Percentiles rank a stretch among this genome's conserved stretches.
Conservation (phyloP, 352 stramenopile species). For the Pythium brachiatum region DNA sequence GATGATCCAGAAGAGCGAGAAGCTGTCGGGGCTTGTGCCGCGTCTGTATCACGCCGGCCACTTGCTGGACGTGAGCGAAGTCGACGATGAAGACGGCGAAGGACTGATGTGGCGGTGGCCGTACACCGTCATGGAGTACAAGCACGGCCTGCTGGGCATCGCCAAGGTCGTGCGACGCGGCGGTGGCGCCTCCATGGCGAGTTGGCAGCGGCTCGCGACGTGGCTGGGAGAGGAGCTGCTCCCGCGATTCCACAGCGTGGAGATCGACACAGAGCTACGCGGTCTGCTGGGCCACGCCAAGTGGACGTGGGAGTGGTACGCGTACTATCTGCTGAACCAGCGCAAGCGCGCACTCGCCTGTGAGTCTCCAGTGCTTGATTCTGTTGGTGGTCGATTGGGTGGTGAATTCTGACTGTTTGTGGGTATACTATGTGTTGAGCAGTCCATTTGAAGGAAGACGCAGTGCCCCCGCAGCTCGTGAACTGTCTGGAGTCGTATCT, state of each 20-base stretch:
- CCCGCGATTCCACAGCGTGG: slow-evolving; percentile 55
- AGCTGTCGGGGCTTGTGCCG: slow-evolving; percentile 39
- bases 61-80: slow-evolving; percentile 54
- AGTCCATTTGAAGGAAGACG: slow-evolving; percentile 60
- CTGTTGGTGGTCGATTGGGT: background rate
- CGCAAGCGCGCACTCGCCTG: slow-evolving; percentile 60
- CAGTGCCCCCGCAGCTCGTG: slow-evolving; percentile 59
- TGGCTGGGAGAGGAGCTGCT: slow-evolving; percentile 70
- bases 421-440: slow-evolving; percentile 13
- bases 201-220: slow-evolving; percentile 46
- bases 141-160: slow-evolving; percentile 47
- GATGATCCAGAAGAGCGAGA: slow-evolving; percentile 35
- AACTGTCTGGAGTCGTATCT: slow-evolving; percentile 63
- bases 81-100: slow-evolving; percentile 64
- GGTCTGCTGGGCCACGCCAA: slow-evolving; percentile 70
- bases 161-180: slow-evolving; percentile 42
- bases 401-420: slow-evolving; percentile 1
- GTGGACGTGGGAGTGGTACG: slow-evolving; percentile 74
- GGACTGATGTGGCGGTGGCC: slow-evolving; percentile 80
- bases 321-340: slow-evolving; percentile 71
- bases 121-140: slow-evolving; percentile 76
- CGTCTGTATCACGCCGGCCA: slow-evolving; percentile 50
- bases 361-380: slow-evolving; percentile 32
- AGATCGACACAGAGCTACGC: slow-evolving; percentile 37
- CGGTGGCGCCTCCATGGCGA: slow-evolving; percentile 42